Evolutionary conservation across 2,329 filamentous ascomycete species (phyloP).

Genomic region (Beauveria brongniartii): DNA sequence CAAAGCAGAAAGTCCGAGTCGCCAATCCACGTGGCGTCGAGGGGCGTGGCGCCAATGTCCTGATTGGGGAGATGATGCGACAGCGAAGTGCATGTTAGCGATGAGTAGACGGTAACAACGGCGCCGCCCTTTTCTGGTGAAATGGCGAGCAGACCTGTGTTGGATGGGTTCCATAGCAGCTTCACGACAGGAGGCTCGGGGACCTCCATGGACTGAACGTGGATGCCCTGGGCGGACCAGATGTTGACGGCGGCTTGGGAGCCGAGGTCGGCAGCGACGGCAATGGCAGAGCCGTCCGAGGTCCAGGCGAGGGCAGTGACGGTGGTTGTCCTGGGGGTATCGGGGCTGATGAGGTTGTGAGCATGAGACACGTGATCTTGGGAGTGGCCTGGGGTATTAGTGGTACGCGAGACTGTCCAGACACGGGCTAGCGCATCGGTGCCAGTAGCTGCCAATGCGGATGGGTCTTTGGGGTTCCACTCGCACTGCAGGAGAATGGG

Average conservation of each 20-base stretch:
- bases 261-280: constrained; percentile 48
- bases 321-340: constrained; percentile 41
- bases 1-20: constrained; percentile 51
- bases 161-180: constrained; percentile 51
- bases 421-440: constrained; percentile 63
- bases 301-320: constrained; percentile 56
- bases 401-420: constrained; percentile 51
- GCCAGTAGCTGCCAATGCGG: constrained; percentile 58
- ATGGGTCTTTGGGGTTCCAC: constrained; percentile 59
- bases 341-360: constrained; percentile 42
- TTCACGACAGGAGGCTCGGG: constrained; percentile 55
- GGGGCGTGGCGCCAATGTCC: constrained; percentile 39
- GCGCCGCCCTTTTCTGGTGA: constrained; percentile 47
- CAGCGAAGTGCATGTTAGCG: constrained; percentile 33
- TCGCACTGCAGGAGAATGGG: constrained; percentile 60
- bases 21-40: constrained; percentile 54
- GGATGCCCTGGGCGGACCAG: constrained; percentile 45
- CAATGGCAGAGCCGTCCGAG: constrained; percentile 45
- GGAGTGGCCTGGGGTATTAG: constrained; percentile 13
- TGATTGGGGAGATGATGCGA: constrained; percentile 42
- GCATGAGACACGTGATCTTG: constrained; percentile 34
- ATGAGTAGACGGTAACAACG: constrained; percentile 47
- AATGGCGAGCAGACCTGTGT: constrained; percentile 47
- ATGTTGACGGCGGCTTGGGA: constrained; percentile 46
- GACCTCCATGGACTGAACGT: constrained; percentile 45